phyloP scores from a whole-genome alignment of 1,284 basidiomycete species.

The Leccinum pachyderme region DNA sequence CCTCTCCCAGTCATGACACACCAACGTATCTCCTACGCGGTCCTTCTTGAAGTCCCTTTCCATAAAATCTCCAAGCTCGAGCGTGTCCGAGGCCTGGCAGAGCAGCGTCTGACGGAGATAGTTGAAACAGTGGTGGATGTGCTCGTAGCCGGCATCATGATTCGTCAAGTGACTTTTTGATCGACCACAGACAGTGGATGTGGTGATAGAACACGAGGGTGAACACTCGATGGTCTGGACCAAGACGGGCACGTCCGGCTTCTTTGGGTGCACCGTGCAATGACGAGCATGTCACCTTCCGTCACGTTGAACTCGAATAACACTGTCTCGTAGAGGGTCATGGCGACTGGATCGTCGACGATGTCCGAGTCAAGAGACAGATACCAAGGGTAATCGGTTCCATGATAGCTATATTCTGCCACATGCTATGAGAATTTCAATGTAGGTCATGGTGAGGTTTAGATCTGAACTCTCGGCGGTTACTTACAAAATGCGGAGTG shows the following conservation, averaged over 20 bases:
- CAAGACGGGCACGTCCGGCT: conserved; percentile 10
- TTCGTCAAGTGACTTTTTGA: conserved; percentile 13
- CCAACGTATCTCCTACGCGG: conserved; percentile 24
- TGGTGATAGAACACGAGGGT: conserved; percentile 11
- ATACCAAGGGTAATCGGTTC: conserved; percentile 8
- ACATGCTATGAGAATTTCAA: neutral
- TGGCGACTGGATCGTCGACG: neutral
- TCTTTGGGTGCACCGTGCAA: conserved; percentile 11
- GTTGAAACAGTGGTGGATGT: conserved; percentile 33
- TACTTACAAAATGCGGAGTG: neutral
- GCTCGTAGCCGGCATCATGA: conserved; percentile 4
- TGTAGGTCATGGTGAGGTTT: neutral
- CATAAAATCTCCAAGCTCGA: conserved; percentile 34
- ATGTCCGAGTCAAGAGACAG: conserved; percentile 9
- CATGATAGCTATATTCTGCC: conserved; percentile 9
- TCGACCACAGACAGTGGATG: conserved; percentile 15
- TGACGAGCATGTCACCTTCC: conserved; percentile 11
- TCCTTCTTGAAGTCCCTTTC: conserved; percentile 16
- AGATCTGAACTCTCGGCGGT: neutral
- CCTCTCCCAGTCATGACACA: conserved; percentile 32
- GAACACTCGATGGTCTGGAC: conserved; percentile 14
- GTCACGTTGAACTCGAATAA: conserved; percentile 12
- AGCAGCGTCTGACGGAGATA: conserved; percentile 34
- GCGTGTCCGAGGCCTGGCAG: conserved; percentile 31
- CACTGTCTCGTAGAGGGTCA: conserved; percentile 13